Evolutionary conservation across 2,329 filamentous ascomycete genomes (phyloP).

Genomic region (Cercospora janseana): DNA sequence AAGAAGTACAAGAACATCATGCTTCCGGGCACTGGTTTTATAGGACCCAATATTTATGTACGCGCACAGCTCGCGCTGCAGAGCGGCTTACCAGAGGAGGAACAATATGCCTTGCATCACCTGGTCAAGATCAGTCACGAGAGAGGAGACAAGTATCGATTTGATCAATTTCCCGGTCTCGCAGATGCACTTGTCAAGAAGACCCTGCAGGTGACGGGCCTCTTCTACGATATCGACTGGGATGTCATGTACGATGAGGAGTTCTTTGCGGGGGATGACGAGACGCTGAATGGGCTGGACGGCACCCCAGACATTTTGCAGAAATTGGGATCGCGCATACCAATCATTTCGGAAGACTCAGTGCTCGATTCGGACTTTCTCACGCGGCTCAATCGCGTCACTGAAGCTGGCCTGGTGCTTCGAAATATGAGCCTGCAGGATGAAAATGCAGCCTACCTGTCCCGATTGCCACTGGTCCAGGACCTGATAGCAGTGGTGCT

Average conservation of each 20-base stretch:
- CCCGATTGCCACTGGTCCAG: constrained; percentile 70
- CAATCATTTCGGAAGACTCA: constrained; percentile 61
- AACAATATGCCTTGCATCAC: constrained; percentile 90
- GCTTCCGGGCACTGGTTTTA: constrained; percentile 61
- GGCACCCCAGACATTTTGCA: constrained; percentile 72
- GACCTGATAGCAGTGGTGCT: constrained; percentile 82
- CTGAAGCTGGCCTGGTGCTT: constrained; percentile 81
- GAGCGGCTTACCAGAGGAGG: constrained; percentile 74
- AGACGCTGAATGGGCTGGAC: constrained; percentile 62
- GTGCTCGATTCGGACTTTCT: constrained; percentile 70
- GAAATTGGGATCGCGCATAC: constrained; percentile 62
- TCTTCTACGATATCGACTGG: constrained; percentile 84
- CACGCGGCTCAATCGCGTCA: constrained; percentile 71
- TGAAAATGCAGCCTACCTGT: constrained; percentile 81
- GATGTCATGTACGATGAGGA: constrained; percentile 66
- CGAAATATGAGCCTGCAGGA: constrained; percentile 94
- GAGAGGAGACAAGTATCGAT: constrained; percentile 91
- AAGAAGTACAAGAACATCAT: constrained; percentile 54
- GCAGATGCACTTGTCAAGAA: constrained; percentile 87
- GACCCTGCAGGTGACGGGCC: constrained; percentile 69
- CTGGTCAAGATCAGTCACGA: constrained; percentile 94
- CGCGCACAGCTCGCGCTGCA: constrained; percentile 80
- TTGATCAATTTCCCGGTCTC: constrained; percentile 84
- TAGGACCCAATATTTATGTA: constrained; percentile 86
- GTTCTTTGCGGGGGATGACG: constrained; percentile 50